Conservation (phyloP, 768 basidiomycete species). For the Rhizopogon rudus region DNA sequence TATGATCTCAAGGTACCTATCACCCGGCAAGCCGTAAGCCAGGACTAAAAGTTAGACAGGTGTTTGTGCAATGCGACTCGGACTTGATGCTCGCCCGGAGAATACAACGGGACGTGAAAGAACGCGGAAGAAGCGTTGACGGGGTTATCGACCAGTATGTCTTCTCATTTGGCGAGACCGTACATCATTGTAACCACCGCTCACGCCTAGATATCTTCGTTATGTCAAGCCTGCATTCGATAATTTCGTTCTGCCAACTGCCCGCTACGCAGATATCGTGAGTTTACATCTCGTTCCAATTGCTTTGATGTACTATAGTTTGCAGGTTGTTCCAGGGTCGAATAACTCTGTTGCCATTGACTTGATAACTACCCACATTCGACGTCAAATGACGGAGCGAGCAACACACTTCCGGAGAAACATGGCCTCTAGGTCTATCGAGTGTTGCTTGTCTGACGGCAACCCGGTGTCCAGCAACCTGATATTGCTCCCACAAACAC, state of each 20-base stretch:
- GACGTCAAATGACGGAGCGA: conserved; percentile 77
- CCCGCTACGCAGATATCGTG: conserved; percentile 88
- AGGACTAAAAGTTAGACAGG: conserved; percentile 30
- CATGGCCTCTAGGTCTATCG: conserved; percentile 50
- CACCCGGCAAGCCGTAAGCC: not conserved
- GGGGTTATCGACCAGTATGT: conserved; percentile 86
- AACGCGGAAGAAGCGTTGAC: conserved; percentile 80
- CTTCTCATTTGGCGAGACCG: not conserved
- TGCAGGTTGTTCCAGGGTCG: conserved; percentile 93
- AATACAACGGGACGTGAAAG: conserved; percentile 80
- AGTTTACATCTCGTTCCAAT: conserved; percentile 1
- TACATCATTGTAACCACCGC: not conserved
- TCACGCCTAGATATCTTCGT: conserved; percentile 68
- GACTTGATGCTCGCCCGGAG: conserved; percentile 97
- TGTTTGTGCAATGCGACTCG: conserved; percentile 91
- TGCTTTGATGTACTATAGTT: not conserved
- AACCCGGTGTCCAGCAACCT: conserved; percentile 47
- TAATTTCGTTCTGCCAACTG: conserved; percentile 86
- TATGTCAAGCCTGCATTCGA: conserved; percentile 96
- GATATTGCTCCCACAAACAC: conserved; percentile 68
- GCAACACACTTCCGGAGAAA: conserved; percentile 66
- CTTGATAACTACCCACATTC: conserved; percentile 87
- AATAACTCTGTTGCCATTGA: conserved; percentile 91
- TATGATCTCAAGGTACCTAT: conserved; percentile 85
- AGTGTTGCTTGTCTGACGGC: conserved; percentile 34